phyloP scores from a whole-genome alignment of 345 rosid genomes.

The Gossypium herbaceum region DNA sequence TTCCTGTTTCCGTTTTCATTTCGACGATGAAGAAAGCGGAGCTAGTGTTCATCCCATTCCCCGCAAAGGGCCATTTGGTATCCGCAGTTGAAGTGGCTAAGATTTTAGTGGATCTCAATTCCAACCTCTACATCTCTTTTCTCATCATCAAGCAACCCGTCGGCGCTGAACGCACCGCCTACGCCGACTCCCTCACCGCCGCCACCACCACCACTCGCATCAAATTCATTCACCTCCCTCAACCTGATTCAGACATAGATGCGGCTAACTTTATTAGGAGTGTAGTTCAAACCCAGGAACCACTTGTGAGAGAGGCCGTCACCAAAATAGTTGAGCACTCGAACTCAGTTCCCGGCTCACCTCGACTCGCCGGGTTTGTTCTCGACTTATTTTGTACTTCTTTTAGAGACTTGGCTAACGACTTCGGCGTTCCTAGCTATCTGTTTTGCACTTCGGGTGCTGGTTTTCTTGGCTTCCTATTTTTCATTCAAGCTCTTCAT shows the following conservation, averaged over 20 bases:
- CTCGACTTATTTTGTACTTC: not conserved
- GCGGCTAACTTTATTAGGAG: not conserved
- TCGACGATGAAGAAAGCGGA: slow-evolving; percentile 17
- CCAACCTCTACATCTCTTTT: slow-evolving; percentile 33
- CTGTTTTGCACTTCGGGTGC: slow-evolving; percentile 2
- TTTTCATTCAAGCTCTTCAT: not conserved
- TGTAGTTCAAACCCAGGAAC: not conserved
- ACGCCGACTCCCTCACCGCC: not conserved
- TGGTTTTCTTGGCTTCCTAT: not conserved
- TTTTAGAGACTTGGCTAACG: not conserved
- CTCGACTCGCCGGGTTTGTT: slow-evolving; percentile 4
- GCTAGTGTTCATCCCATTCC: slow-evolving; percentile 50
- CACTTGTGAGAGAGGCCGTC: not conserved
- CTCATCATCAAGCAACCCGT: slow-evolving; percentile 25
- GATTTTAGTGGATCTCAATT: slow-evolving; percentile 27
- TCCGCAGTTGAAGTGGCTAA: slow-evolving; percentile 37
- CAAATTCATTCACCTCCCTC: slow-evolving; percentile 1
- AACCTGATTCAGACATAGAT: not conserved
- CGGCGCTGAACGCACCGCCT: not conserved
- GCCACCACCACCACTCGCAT: not conserved
- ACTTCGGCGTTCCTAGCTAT: slow-evolving; percentile 14
- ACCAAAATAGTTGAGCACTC: not conserved
- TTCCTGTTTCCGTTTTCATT: not conserved
- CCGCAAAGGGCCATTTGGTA: slow-evolving; percentile 42
- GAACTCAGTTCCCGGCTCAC: slow-evolving; percentile 3